A percentile compares a stretch with the other conserved stretches of the same genome.
Evolutionary conservation across 2,329 filamentous ascomycete genomes (phyloP).

Genomic region (Colletotrichum siamense): DNA sequence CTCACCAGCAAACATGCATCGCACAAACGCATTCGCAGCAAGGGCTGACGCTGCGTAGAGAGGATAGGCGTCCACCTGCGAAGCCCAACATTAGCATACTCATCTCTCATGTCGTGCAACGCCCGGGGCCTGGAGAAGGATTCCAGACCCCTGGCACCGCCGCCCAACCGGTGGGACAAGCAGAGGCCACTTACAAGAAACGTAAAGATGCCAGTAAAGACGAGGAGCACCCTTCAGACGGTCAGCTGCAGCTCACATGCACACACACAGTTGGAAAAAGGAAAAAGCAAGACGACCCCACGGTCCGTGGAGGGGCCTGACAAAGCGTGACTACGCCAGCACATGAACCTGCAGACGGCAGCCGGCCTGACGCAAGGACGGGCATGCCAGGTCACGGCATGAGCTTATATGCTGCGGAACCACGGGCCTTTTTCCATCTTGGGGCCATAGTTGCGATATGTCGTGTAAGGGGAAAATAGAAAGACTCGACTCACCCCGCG

Average conservation of each 20-base stretch:
- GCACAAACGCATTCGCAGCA: slow-evolving; percentile 82
- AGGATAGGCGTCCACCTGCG: slow-evolving; percentile 75
- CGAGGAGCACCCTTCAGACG: slow-evolving; percentile 69
- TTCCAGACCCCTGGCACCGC: slow-evolving; percentile 21
- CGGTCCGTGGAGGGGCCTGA: slow-evolving; percentile 23
- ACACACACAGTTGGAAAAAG: slow-evolving; percentile 5
- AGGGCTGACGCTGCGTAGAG: slow-evolving; percentile 78
- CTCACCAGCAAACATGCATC: slow-evolving; percentile 76
- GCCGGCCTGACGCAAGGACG: slow-evolving; percentile 3
- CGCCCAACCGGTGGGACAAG: neutral
- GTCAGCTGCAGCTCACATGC: slow-evolving; percentile 34
- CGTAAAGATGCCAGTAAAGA: slow-evolving; percentile 86
- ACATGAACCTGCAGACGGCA: slow-evolving; percentile 10
- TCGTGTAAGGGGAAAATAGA: slow-evolving; percentile 11
- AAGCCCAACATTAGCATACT: slow-evolving; percentile 23
- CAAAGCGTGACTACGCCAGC: slow-evolving; percentile 34
- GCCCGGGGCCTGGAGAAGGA: slow-evolving; percentile 5
- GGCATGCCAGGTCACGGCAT: slow-evolving; percentile 9
- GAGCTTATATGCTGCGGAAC: neutral
- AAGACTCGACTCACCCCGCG: slow-evolving; percentile 60
- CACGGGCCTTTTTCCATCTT: slow-evolving; percentile 18
- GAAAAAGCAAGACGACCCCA: slow-evolving; percentile 31
- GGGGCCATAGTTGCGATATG: slow-evolving; percentile 16
- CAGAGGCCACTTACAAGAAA: slow-evolving; percentile 72
- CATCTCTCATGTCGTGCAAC: slow-evolving; percentile 1